These are phyloP conservation scores for Meyerozyma guilliermondii DNA, from an alignment of 1,139 yeast species.

Conservation along the genomic window DNA sequence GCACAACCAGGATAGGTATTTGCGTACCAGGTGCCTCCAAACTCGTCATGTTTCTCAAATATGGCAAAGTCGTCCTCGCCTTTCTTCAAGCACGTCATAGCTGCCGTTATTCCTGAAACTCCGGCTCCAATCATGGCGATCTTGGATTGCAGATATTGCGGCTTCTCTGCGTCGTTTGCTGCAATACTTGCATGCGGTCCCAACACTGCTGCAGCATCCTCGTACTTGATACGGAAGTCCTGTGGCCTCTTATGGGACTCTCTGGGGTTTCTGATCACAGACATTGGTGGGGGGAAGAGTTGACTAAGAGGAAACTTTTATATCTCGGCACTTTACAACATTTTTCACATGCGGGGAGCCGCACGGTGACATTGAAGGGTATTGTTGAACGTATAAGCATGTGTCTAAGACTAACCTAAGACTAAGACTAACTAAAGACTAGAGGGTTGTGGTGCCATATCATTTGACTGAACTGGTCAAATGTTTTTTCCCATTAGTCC, in stretches of 20 bases:
- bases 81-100: slow-evolving; percentile 8
- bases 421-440: too few relatives aligned
- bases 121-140: slow-evolving; percentile 13
- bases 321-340: too few relatives aligned
- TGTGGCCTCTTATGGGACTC: slow-evolving; percentile 10
- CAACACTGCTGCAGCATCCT: slow-evolving; percentile 9
- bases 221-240: slow-evolving; percentile 7
- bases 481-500: too few relatives aligned
- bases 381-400: too few relatives aligned
- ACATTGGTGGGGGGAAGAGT: slow-evolving; percentile 5
- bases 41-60: slow-evolving; percentile 11
- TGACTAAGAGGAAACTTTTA: too few relatives aligned
- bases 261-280: slow-evolving; percentile 6
- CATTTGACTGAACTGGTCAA: too few relatives aligned
- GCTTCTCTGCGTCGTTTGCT: slow-evolving; percentile 6
- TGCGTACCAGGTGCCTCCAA: slow-evolving; percentile 16
- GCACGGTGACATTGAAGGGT: too few relatives aligned
- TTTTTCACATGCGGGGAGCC: slow-evolving; percentile 2
- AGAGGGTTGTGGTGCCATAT: too few relatives aligned
- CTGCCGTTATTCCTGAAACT: slow-evolving; percentile 10
- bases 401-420: too few relatives aligned
- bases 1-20: slow-evolving; percentile 15
- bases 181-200: slow-evolving; percentile 8
- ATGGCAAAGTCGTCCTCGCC: slow-evolving; percentile 10
- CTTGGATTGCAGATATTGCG: slow-evolving; percentile 6